Evolutionary conservation across 371 early-diverging fungal genomes (phyloP), one percentile per base, ranked within the genome.

Genomic region (Actinomucor elegans): DNA sequence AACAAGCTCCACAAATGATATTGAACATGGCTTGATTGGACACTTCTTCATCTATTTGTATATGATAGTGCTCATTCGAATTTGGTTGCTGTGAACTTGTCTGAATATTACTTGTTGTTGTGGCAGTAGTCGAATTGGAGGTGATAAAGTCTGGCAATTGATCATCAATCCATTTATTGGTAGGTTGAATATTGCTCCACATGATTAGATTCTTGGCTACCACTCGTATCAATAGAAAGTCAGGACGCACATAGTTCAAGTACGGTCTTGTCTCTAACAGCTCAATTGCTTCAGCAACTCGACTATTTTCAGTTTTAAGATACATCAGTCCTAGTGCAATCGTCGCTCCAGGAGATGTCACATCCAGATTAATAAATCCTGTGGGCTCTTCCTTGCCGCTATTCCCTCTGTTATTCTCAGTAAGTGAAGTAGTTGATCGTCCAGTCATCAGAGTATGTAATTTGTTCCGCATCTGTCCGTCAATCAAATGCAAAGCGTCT

Each of bases 241-340:
- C 91, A 3, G 93, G 89, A 5, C 87, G 83, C 9, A 87, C 67
- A 20, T 79, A 78, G 20, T 89, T 85, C 32, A 96, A 64, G 21
- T 83, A 65, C 26, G 72, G 78, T 2, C 60, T 38, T 2, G 69
- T 59, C n/a, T 69, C 69, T 0, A 92, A 88, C 0, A 90, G 48
- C 17, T 59, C 66, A 11, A 96, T 69, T 10, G 75, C 68, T 11
- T 78, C 69, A 0, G 93, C 92, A 0, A 91, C 76, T 14, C 67
- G 48, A 4, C 32, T 31, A 48, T 92, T 83, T 56, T 89, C 83
- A 9, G 94, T 89, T 38, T 87, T 89, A 24, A 95, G 69, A 57
- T 85, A 94, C 71, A 90, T 86, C 12, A 96, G 66, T 0, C 84
- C 92, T 12, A 96, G 60, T 0, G 97, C 96, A n/a, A 94, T 74